phyloP scores from a whole-genome alignment of 2,329 filamentous ascomycete genomes.

The Parascedosporium putredinis region DNA sequence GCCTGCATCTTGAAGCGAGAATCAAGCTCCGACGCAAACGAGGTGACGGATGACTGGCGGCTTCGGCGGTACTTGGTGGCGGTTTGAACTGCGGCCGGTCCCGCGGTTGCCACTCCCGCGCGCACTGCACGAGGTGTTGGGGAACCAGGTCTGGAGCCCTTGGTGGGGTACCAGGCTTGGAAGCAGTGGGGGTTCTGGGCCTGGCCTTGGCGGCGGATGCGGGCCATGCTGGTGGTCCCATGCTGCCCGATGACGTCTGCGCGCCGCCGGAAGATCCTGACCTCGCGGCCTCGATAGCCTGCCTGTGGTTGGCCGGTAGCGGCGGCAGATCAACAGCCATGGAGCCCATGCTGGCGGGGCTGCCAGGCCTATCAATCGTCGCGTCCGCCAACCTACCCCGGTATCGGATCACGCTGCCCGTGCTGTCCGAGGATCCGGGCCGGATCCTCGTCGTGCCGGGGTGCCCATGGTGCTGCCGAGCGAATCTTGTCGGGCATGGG shows the following conservation, averaged over 20 bases:
- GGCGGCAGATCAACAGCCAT: conserved; percentile 48
- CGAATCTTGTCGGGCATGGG: conserved; percentile 27
- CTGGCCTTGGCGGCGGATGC: conserved; percentile 57
- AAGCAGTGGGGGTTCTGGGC: conserved; percentile 51
- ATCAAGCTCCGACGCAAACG: conserved; percentile 90
- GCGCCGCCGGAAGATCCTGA: conserved; percentile 39
- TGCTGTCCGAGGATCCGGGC: conserved; percentile 36
- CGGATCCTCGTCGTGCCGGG: conserved; percentile 32
- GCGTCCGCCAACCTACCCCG: conserved; percentile 29
- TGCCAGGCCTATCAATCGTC: conserved; percentile 50
- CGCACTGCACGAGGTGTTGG: conserved; percentile 44
- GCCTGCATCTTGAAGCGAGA: conserved; percentile 71
- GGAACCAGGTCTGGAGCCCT: conserved; percentile 37
- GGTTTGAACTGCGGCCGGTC: not conserved
- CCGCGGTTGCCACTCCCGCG: conserved; percentile 11
- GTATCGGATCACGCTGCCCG: conserved; percentile 30
- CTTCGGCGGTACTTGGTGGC: conserved; percentile 22
- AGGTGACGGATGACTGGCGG: conserved; percentile 80
- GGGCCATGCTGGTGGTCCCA: conserved; percentile 79
- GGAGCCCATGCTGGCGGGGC: conserved; percentile 54
- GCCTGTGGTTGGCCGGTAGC: conserved; percentile 70
- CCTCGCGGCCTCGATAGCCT: conserved; percentile 73
- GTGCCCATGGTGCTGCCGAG: conserved; percentile 25
- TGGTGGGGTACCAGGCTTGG: conserved; percentile 25
- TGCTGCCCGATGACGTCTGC: conserved; percentile 29